Percentiles rank a stretch among this genome's conserved stretches.
Evolutionary conservation across 176 grass and related monocot species (phyloP).

Genomic region (Chrysopogon serrulatus): DNA sequence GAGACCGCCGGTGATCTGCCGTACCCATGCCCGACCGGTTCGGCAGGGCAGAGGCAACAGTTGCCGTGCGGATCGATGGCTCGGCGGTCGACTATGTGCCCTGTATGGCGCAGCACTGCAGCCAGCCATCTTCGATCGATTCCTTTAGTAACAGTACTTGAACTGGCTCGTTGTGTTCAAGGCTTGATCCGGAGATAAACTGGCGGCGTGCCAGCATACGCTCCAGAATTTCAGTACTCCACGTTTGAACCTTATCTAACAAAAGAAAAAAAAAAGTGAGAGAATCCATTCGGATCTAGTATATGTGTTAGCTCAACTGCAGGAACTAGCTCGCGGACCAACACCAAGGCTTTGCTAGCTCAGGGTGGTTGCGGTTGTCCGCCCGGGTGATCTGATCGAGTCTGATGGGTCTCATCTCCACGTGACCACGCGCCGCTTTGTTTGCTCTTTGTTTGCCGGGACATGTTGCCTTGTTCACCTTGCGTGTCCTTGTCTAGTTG

Average conservation of each 20-base stretch:
- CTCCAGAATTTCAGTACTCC: background rate
- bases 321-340: background rate
- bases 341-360: no score
- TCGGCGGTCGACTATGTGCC: no score
- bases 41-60: no score
- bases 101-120: no score
- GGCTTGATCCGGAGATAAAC: background rate
- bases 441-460: background rate
- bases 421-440: background rate
- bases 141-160: background rate
- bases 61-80: no score
- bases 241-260: background rate
- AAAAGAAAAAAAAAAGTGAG: background rate
- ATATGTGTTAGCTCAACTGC: constrained; percentile 13
- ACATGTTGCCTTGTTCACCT: no score
- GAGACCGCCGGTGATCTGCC: no score
- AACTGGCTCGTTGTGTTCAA: no score
- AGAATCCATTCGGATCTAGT: background rate
- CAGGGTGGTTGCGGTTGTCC: background rate
- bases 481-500: background rate
- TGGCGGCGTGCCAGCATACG: background rate
- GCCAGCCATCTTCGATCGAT: no score
- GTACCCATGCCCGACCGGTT: no score
- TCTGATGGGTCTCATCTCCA: background rate
- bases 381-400: no score